Percentiles rank a stretch among this genome's conserved stretches.
Evolutionary conservation across 257 asterid species (phyloP).

Genomic region (Paraleonurus japonicus): DNA sequence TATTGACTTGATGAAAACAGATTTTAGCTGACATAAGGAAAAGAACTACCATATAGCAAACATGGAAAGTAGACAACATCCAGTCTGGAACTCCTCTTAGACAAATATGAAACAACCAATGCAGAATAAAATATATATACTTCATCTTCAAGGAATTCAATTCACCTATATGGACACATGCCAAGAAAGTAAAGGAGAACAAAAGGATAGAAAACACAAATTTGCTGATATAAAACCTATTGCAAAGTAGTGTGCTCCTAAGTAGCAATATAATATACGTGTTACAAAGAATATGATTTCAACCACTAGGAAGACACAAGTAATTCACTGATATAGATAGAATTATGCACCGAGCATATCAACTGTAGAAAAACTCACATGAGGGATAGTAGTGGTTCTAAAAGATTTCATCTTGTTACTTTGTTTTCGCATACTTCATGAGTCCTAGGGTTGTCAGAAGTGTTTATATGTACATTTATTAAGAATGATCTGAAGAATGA

Average conservation of each 20-base stretch:
- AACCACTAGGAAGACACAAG: neutral
- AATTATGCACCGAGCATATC: neutral
- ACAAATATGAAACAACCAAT: slow-evolving; percentile 7
- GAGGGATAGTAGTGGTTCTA: neutral
- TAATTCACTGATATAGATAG: neutral
- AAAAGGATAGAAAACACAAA: neutral
- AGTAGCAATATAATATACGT: neutral
- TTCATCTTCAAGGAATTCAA: neutral
- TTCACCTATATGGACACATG: neutral
- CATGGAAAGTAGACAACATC: neutral
- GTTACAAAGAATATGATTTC: neutral
- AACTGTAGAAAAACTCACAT: neutral
- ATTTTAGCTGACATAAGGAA: neutral
- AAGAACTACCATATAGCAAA: neutral
- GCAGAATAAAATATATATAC: neutral
- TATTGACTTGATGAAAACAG: neutral
- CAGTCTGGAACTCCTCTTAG: neutral
- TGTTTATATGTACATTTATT: neutral
- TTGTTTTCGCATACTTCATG: neutral
- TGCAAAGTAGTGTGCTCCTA: neutral
- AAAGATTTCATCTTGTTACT: neutral
- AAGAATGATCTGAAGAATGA: neutral
- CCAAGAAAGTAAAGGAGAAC: neutral
- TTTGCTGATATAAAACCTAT: neutral
- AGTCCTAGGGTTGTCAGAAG: neutral